Conservation (phyloP, 2,329 filamentous ascomycete genomes). For the Dothidotthia symphoricarpi region DNA sequence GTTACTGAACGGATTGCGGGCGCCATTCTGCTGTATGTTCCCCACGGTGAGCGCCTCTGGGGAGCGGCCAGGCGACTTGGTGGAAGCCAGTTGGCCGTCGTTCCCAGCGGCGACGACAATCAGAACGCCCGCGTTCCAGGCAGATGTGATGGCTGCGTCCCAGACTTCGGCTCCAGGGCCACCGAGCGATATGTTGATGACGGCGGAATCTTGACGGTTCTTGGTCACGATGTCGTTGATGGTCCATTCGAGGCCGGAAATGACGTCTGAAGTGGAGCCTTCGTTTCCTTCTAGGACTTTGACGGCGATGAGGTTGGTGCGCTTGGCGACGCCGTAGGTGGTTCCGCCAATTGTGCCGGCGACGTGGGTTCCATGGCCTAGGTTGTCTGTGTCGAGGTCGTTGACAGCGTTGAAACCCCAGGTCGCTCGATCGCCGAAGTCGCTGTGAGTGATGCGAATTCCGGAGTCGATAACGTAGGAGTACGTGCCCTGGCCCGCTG, state of each 20-base stretch:
- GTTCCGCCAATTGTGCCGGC: slow-evolving; percentile 31
- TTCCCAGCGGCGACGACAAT: slow-evolving; percentile 40
- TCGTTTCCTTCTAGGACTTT: slow-evolving; percentile 33
- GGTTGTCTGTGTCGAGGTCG: slow-evolving; percentile 21
- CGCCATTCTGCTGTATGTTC: slow-evolving; percentile 29
- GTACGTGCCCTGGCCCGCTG: slow-evolving; percentile 26
- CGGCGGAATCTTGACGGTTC: slow-evolving; percentile 26
- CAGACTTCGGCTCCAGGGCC: slow-evolving; percentile 24
- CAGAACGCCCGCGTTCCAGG: slow-evolving; percentile 35
- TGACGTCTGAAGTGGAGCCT: slow-evolving; percentile 23
- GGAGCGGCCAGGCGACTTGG: slow-evolving; percentile 33
- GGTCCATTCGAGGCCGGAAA: slow-evolving; percentile 37
- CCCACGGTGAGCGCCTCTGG: slow-evolving; percentile 40
- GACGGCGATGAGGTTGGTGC: slow-evolving; percentile 37
- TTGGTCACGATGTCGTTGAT: slow-evolving; percentile 36
- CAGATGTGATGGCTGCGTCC: slow-evolving; percentile 37
- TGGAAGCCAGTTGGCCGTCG: slow-evolving; percentile 24
- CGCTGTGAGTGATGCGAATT: slow-evolving; percentile 53
- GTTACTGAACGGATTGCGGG: slow-evolving; percentile 30
- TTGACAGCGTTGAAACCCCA: slow-evolving; percentile 32
- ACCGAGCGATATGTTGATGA: slow-evolving; percentile 43
- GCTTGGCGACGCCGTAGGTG: slow-evolving; percentile 37
- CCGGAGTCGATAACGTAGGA: slow-evolving; percentile 65
- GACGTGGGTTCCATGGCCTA: slow-evolving; percentile 38
- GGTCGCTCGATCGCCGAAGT: slow-evolving; percentile 32